Percentiles rank a stretch among this genome's conserved stretches.
These are phyloP conservation scores for Phaeosphaeria sp. DNA, from an alignment of 2,329 filamentous ascomycete species.

Conservation along the genomic window DNA sequence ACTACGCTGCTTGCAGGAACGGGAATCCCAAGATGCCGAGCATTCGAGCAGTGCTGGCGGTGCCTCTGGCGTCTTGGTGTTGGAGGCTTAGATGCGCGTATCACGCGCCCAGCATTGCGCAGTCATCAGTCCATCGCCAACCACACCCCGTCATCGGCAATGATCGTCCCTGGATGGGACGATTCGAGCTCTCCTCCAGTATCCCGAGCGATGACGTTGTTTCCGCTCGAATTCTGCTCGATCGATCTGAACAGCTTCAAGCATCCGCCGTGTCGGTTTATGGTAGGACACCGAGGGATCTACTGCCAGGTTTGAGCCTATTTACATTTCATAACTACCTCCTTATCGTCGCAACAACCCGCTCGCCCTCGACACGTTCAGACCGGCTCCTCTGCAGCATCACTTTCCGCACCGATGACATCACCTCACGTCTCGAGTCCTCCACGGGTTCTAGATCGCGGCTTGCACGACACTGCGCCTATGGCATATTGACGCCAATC, in stretches of 20 bases:
- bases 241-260: constrained; percentile 12
- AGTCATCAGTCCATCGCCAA: constrained; percentile 1
- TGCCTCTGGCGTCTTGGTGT: neutral
- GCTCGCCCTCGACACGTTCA: neutral
- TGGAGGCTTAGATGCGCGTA: neutral
- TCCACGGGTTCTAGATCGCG: neutral
- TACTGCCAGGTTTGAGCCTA: neutral
- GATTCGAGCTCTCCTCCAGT: neutral
- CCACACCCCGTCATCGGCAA: neutral
- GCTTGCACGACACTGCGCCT: neutral
- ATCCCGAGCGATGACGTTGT: constrained; percentile 1
- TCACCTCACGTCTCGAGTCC: constrained; percentile 3
- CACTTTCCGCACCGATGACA: constrained; percentile 3
- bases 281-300: neutral
- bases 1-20: neutral
- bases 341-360: neutral
- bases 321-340: neutral
- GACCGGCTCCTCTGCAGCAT: neutral
- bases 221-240: neutral
- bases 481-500: neutral
- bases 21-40: neutral
- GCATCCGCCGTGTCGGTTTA: neutral
- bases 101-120: constrained; percentile 5
- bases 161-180: neutral
- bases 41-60: neutral